Percentiles rank a stretch among this genome's conserved stretches.
phyloP scores from a whole-genome alignment of 2,329 filamentous ascomycete genomes.

The Aspergillus costaricaensis region DNA sequence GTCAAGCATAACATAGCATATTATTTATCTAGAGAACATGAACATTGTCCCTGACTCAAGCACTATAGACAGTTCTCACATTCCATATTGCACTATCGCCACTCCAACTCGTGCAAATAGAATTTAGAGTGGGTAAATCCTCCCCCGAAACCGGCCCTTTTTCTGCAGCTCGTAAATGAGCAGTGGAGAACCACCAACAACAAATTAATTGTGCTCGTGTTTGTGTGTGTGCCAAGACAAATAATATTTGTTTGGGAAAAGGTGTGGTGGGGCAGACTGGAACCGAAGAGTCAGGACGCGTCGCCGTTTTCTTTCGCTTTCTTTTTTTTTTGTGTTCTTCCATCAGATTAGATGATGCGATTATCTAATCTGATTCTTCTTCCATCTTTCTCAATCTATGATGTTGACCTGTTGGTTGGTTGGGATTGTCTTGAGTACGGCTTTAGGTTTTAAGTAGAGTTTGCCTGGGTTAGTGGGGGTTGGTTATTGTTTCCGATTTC shows the following conservation, averaged over 20 bases:
- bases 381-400: background rate
- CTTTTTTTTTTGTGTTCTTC: background rate
- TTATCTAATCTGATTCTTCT: background rate
- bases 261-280: background rate
- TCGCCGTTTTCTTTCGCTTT: background rate
- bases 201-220: background rate
- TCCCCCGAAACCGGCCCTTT: too few relatives aligned
- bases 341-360: background rate
- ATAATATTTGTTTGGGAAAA: background rate
- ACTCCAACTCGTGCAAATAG: too few relatives aligned
- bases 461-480: background rate
- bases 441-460: background rate
- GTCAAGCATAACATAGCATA: too few relatives aligned
- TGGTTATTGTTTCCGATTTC: background rate
- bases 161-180: too few relatives aligned
- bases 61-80: too few relatives aligned
- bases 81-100: too few relatives aligned
- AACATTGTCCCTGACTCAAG: too few relatives aligned
- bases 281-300: background rate
- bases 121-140: too few relatives aligned
- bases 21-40: accelerated
- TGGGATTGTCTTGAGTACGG: background rate
- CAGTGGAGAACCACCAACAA: background rate
- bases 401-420: background rate
- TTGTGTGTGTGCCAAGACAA: background rate